Conservation (phyloP, 257 asterid genomes). For the Solanum arcanum region DNA sequence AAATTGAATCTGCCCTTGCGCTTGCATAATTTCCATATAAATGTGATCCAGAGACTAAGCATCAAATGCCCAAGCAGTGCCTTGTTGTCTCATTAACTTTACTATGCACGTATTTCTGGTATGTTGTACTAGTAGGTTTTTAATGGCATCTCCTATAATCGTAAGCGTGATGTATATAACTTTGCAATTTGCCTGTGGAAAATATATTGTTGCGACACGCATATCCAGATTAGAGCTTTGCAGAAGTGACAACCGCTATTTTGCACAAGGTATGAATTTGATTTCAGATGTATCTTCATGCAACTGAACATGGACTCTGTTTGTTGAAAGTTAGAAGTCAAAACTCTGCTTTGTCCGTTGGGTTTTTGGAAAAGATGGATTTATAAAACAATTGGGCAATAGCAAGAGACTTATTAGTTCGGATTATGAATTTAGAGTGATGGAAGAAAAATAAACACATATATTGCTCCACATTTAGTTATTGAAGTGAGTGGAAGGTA, state of each 20-base stretch:
- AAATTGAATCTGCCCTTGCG: no score
- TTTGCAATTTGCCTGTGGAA: conserved; percentile 91
- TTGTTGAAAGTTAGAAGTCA: neutral
- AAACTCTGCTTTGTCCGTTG: neutral
- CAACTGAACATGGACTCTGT: neutral
- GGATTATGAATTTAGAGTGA: neutral
- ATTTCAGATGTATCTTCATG: neutral
- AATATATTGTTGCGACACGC: conserved; percentile 86
- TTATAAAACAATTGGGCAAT: neutral
- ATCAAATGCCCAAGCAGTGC: no score
- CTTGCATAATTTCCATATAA: no score
- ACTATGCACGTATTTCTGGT: neutral
- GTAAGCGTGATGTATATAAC: conserved; percentile 83
- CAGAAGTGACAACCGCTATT: conserved; percentile 74
- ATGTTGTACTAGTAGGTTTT: conserved; percentile 36
- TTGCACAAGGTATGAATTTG: conserved; percentile 5
- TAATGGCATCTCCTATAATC: conserved; percentile 69
- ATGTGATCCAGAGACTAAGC: no score
- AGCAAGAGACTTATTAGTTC: neutral
- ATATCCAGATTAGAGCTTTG: conserved; percentile 70
- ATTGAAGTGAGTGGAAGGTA: no score
- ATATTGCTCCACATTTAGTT: neutral
- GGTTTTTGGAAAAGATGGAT: neutral
- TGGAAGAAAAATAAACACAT: neutral
- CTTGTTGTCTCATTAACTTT: neutral